Conservation (phyloP, 2,329 filamentous ascomycete genomes). For the Epichloe bromicola region DNA sequence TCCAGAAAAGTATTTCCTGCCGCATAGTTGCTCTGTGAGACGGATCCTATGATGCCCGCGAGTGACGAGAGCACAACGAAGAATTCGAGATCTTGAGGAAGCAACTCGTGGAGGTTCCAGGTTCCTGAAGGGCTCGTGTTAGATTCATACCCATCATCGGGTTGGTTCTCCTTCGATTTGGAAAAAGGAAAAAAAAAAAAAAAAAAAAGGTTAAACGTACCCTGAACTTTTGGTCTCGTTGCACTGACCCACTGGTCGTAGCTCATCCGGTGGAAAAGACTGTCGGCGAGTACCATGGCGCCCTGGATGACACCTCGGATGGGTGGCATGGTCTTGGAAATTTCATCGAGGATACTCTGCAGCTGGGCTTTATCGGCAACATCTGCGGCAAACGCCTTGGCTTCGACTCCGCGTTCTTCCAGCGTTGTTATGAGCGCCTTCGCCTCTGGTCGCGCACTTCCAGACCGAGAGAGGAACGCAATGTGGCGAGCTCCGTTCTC, state of each 20-base stretch:
- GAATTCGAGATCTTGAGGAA: constrained; percentile 17
- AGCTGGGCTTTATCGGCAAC: not conserved
- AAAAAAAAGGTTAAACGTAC: constrained; percentile 23
- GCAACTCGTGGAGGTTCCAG: not conserved
- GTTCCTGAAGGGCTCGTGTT: too few relatives aligned
- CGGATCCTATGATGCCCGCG: constrained; percentile 31
- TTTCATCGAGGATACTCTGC: not conserved
- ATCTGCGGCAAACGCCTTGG: not conserved
- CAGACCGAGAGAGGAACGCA: not conserved
- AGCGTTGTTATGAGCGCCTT: not conserved
- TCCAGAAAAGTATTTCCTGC: constrained; percentile 31
- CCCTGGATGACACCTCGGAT: constrained; percentile 13
- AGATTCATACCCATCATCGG: too few relatives aligned
- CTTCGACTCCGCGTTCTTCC: not conserved
- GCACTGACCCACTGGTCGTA: constrained; percentile 19
- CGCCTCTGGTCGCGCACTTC: not conserved
- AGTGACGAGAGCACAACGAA: constrained; percentile 29
- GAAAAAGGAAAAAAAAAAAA: too few relatives aligned
- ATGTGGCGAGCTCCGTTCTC: not conserved
- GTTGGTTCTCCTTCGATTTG: too few relatives aligned
- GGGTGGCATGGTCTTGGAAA: constrained; percentile 8
- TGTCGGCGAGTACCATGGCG: constrained; percentile 7
- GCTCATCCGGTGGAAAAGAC: constrained; percentile 22
- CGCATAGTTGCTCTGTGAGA: constrained; percentile 36
- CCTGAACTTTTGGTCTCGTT: constrained; percentile 23